Base-by-base conservation (phyloP, 495 filamentous ascomycete species). In the Parachaetomium inaequale region DNA sequence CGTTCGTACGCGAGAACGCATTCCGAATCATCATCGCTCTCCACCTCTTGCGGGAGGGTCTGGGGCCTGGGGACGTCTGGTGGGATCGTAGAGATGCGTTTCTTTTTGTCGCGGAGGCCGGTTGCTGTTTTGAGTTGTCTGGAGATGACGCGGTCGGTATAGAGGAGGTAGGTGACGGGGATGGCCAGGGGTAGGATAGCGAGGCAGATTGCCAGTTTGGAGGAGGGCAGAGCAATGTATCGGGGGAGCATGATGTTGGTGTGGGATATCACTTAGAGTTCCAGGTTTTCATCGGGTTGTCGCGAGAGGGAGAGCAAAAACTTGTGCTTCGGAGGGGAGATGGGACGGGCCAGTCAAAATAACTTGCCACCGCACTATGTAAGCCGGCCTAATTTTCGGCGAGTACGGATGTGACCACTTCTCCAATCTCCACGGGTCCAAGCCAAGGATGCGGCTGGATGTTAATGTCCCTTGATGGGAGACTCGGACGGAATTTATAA, bases 1-100 rank as follows among this genome's bases (percentile, higher is more conserved):
- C 73, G 67, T 32, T 75, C 72, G 19, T 66, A 50, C 26, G 68
- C 65, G 29, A 73, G 38, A 56, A 73, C 64, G 59, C 61, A 69
- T 6, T 58, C 40, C 14, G 58, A 51, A 2, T 53, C 51, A 5
- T 61, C 45, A 6, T n/a, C n/a, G 32, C 6, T 4, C 51, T 23
- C n/a, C n/a, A 61, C 57, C 2, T 60, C 50, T 4, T 36, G 12
- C 3, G 57, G 62, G 14, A 64, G 42, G 34, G 42, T 50, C 17
- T 19, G 11, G 0, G 62, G 62, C 5, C 40, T 47, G 12, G 3
- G 31, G 12, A 63, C 10, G 49, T 4, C 21, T 19, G 49, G 21
- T 8, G 50, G 49, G 29, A 40, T 40, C 12, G 11, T 52, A 1
- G 25, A 23, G 23, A 29, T 7, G 40, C 6, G 29, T 15, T 7